A percentile compares a stretch with the other conserved stretches of the same genome.
These are phyloP conservation scores for Suhomyces panamericanus DNA, from an alignment of 1,139 yeast genomes.

Conservation along the genomic window DNA sequence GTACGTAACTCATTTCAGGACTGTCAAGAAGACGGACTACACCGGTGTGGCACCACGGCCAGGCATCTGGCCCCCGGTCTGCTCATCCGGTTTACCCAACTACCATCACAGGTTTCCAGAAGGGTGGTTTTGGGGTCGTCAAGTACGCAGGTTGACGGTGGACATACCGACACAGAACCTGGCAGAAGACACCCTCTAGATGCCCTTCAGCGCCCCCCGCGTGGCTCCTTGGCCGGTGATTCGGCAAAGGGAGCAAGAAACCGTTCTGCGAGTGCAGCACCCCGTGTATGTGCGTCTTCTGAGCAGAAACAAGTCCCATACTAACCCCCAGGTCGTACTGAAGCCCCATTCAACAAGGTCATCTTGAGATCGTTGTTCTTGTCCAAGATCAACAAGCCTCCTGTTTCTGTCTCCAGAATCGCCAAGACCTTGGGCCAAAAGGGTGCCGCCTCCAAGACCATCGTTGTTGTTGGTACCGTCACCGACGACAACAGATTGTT, in stretches of 20 bases:
- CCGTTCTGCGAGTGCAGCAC: slow-evolving; percentile 62
- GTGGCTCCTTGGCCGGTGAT: slow-evolving; percentile 12
- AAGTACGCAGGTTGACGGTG: slow-evolving; percentile 12
- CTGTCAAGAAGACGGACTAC: slow-evolving; percentile 13
- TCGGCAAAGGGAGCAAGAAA: slow-evolving; percentile 11
- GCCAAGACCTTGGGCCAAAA: slow-evolving; percentile 78
- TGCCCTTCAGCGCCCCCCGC: neutral
- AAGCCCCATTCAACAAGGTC: slow-evolving; percentile 97
- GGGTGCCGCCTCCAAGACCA: slow-evolving; percentile 87
- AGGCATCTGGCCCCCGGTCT: neutral
- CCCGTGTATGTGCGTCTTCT: slow-evolving; percentile 51
- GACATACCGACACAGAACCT: slow-evolving; percentile 16
- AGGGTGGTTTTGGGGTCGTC: slow-evolving; percentile 9
- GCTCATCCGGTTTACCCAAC: slow-evolving; percentile 1
- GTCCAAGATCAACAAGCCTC: slow-evolving; percentile 99
- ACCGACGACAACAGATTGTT: slow-evolving; percentile 96
- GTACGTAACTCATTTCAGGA: slow-evolving; percentile 56
- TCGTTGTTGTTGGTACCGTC: slow-evolving; percentile 99
- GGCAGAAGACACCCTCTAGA: neutral
- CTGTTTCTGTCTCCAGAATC: slow-evolving; percentile 93
- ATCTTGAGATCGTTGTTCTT: slow-evolving; percentile 92
- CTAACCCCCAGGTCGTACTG: slow-evolving; percentile 88
- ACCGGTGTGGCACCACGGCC: slow-evolving; percentile 1
- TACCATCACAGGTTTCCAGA: slow-evolving; percentile 3
- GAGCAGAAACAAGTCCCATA: slow-evolving; percentile 53